These are phyloP conservation scores for Escallonia herrerae DNA, from an alignment of 129 eudicot species.

Conservation along the genomic window DNA sequence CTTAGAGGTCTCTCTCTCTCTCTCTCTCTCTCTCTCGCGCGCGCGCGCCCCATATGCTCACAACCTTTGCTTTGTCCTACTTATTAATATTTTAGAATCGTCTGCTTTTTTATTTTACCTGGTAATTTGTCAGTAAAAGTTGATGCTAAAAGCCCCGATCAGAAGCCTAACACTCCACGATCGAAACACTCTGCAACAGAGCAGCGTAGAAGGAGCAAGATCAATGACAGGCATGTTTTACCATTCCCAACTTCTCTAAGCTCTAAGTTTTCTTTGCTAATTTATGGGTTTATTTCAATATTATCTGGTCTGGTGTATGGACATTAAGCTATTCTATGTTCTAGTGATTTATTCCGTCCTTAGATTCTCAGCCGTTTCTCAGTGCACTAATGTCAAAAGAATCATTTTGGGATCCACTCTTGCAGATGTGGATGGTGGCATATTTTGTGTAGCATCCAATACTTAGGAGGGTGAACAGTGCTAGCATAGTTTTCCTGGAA, in stretches of 20 bases:
- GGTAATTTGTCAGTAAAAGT: conserved; percentile 60
- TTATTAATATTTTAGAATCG: neutral
- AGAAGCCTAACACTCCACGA: conserved; percentile 80
- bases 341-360: too few species aligned
- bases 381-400: too few species aligned
- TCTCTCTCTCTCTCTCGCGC: conserved; percentile 12
- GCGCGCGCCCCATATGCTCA: neutral
- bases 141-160: conserved; percentile 43
- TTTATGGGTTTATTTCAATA: too few species aligned
- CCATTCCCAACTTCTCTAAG: neutral
- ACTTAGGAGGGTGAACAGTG: too few species aligned
- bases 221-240: conserved; percentile 83
- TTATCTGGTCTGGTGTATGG: neutral
- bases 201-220: conserved; percentile 97
- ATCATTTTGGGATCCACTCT: too few species aligned
- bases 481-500: too few species aligned
- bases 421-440: too few species aligned
- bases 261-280: neutral
- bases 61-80: neutral
- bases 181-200: conserved; percentile 98
- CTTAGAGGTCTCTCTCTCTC: conserved; percentile 43
- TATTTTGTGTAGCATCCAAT: too few species aligned
- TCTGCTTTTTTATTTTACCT: conserved; percentile 15
- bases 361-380: too few species aligned
- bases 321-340: too few species aligned